Base-by-base conservation (phyloP, 2,329 filamentous ascomycete species). In the Fusarium sarcochroum region DNA sequence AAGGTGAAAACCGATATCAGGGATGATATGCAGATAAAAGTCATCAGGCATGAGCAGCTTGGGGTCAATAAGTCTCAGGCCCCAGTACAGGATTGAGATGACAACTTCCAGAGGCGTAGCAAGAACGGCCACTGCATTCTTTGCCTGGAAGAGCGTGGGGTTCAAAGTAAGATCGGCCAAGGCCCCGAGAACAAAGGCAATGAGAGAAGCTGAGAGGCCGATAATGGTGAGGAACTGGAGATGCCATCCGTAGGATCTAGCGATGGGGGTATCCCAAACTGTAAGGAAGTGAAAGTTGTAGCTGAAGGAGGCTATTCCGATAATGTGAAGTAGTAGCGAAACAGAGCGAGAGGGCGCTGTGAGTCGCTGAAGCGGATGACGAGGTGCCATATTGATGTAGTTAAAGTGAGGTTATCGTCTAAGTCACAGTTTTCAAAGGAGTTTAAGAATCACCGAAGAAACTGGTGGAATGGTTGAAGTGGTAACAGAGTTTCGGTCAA, bases 151-250 rank as follows among this genome's bases (percentile, higher is more conserved):
- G 14, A 92, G 81, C n/a, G 75, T 75, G 2, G 78, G 79, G 35
- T 83, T 89, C 25, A 87, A 76, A 0, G 87, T 88, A 10, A 93
- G 71, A 76, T 94, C 91, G 53, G 91, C 89, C 35, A 90, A 75
- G 6, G 91, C 79, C 6, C 87, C 92, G 25, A 86, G 78, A 49
- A 78, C 70, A 76, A 93, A 93, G 50, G 89, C 90, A 45, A 84
- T 69, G 13, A 87, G 83, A 1, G 90, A 85, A 23, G 91, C 80
- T 2, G 84, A 81, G 42, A 93, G 85, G 25, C 90, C 91, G 59
- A 93, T 86, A 74, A 93, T 93, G 68, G 91, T 94, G 32, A 94
- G 84, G 73, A 91, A 93, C 76, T 92, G 89, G 66, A 89, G 86
- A 74, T 91, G 86, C 80, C 90, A 85, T 58, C 91, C 91, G 71